Conservation (phyloP, 768 basidiomycete genomes). For the Macrolepiota dolichaula region DNA sequence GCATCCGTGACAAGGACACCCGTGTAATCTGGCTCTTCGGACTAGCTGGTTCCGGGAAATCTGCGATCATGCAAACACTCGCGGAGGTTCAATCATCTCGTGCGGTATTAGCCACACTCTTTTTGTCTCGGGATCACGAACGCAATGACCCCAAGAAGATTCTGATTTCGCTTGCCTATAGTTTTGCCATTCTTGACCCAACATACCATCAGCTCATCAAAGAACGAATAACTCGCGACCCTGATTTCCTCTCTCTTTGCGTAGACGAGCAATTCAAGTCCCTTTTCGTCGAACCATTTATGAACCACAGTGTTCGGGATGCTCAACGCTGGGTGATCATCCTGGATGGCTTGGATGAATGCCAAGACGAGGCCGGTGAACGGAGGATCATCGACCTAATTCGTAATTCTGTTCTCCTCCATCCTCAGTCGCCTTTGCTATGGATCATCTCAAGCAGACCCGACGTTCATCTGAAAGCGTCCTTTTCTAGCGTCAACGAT, state of each 20-base stretch:
- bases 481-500: not conserved
- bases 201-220: not conserved
- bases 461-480: not conserved
- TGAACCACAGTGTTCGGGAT: not conserved
- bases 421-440: not conserved
- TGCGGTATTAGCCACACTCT: not conserved
- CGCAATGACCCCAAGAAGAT: not conserved
- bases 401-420: not conserved
- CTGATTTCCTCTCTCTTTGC: not conserved
- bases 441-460: not conserved
- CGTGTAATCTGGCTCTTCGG: not conserved
- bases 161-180: not conserved
- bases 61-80: not conserved
- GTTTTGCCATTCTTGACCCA: not conserved
- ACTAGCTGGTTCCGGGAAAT: not conserved
- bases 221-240: not conserved
- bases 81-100: not conserved
- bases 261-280: not conserved
- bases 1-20: not conserved
- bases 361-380: not conserved
- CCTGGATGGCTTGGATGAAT: constrained; percentile 4
- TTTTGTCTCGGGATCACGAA: not conserved
- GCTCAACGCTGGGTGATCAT: not conserved
- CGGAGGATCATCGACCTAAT: not conserved
- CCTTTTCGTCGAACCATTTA: not conserved